Conservation (phyloP, 2,329 filamentous ascomycete species). For the Penicillium italicum region DNA sequence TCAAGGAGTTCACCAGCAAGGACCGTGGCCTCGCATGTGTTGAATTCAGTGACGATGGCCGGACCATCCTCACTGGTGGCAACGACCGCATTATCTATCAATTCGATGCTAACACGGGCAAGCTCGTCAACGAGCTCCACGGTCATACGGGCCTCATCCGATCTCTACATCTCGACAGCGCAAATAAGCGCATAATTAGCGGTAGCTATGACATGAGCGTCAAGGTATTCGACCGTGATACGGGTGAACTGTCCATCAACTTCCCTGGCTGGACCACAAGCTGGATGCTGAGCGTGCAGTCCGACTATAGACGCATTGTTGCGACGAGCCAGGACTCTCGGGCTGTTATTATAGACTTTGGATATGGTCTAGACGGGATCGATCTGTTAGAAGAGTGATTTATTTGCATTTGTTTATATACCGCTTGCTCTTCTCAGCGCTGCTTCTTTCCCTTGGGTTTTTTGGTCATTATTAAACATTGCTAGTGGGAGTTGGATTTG, state of each 20-base stretch:
- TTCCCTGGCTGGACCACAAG: slow-evolving; percentile 94
- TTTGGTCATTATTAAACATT: background rate
- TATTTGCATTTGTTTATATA: slow-evolving; percentile 8
- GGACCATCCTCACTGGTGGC: slow-evolving; percentile 86
- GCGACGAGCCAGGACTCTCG: slow-evolving; percentile 92
- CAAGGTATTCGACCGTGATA: slow-evolving; percentile 86
- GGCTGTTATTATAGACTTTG: slow-evolving; percentile 92
- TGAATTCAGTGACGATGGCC: slow-evolving; percentile 93
- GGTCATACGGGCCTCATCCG: slow-evolving; percentile 85
- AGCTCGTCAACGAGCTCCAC: slow-evolving; percentile 72
- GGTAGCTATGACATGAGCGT: slow-evolving; percentile 95
- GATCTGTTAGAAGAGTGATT: slow-evolving; percentile 48
- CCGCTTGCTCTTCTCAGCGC: slow-evolving; percentile 14
- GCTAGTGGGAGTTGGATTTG: background rate
- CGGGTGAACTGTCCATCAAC: slow-evolving; percentile 71
- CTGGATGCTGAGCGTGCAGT: slow-evolving; percentile 95
- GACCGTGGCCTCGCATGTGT: slow-evolving; percentile 93
- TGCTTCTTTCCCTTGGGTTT: slow-evolving; percentile 7
- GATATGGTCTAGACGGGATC: slow-evolving; percentile 54
- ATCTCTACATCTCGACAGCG: slow-evolving; percentile 83
- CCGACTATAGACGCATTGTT: slow-evolving; percentile 89
- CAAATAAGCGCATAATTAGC: slow-evolving; percentile 80
- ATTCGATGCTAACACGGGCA: slow-evolving; percentile 88
- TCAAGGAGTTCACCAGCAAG: slow-evolving; percentile 85
- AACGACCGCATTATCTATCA: slow-evolving; percentile 96